Evolutionary conservation across 1,284 basidiomycete genomes (phyloP), one percentile per base, ranked within the genome.

Genomic region (Takashimella koratensis): DNA sequence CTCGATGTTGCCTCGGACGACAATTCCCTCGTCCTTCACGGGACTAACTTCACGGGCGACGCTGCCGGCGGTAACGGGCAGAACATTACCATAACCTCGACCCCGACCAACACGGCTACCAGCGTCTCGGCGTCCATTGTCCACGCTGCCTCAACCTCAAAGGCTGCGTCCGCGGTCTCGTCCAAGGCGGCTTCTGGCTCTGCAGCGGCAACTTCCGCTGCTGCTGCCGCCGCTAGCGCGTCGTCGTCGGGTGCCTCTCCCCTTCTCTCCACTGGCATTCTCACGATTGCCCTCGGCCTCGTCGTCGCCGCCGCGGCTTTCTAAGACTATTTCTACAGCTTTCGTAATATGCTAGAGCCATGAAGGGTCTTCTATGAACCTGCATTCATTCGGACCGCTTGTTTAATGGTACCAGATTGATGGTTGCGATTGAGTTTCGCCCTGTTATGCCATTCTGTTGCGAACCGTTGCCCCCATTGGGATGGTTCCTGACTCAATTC

Each of bases 1-100:
- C 36, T 63, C 12, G 47, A 63, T 2, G 54, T 41, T 21, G 52
- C 49, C 22, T 43, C 51, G 13, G 43, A 26, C 24, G 47, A 57
- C 2, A 50, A 57, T 16, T 52, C 53, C 8, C 43, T 54, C 40
- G 41, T 42, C 6, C 41, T 42, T 22, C 41, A 42, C 41, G 41
- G 41, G 19, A 42, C 19, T 22, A 42, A 42, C 41, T 42, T 42
- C 22, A 42, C n/a, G 19, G 41, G 16, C 41, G 41, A 19, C 2
- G 19, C 19, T 19, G 16, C 10, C 16, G 41, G 41, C 4, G 41
- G 19, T 22, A 22, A 42, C 41, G 41, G 41, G 19, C 19, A 42
- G 41, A 42, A 42, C 41, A 22, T 42, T 19, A 42, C 41, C 6
- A 42, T 42, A 8, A 42, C 16, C 13, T 6, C 41, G 1, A 42